Base-by-base conservation (phyloP, 345 rosid genomes). In the Moricandia arvensis region DNA sequence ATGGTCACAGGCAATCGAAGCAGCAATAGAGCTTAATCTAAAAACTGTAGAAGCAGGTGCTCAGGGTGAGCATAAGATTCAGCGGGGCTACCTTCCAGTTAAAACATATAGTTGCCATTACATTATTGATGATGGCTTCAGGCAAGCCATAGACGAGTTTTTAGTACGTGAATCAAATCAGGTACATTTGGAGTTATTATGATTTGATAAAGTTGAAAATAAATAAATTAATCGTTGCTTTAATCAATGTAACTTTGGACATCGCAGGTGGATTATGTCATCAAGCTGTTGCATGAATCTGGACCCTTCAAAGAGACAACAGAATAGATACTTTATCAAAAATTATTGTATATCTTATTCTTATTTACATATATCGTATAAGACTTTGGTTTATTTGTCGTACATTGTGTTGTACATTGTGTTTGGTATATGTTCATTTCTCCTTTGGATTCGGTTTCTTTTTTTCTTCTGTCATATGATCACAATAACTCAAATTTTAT, bases 1-100 rank as follows among this genome's bases (percentile, higher is more conserved):
- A 53, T 24, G 71, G 12, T 57, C 12, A 16, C 81, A 93, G 98
- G 98, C 96, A 59, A 93, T 93, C 41, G 98, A 93, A 84, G 98
- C 96, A 63, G 98, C 93, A 1, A 90, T 93, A 41, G 96, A 93
- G 71, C 88, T 90, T 66, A 78, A 86, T 76, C 82, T 93, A 11
- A 82, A 73, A 31, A 85, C 96, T 0, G 98, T 94, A 13, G 98
- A 94, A 82, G 98, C 98, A 4, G 97, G 98, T 81, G 98, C 98
- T 65, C 98, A 94, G 72, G 98, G 98, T 8, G 98, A 94, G 80
- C 98, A 94, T 71, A 94, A 94, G 83, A 89, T 94, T 71, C 96
- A 90, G 69, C 89, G 98, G 0, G 98, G 98, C 43, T 94, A 90
- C 82, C 74, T 91, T 35, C 98, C 98, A 0, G 96, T 91, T 37